phyloP scores from a whole-genome alignment of 2,329 filamentous ascomycete species.

The Talaromyces rugulosus region DNA sequence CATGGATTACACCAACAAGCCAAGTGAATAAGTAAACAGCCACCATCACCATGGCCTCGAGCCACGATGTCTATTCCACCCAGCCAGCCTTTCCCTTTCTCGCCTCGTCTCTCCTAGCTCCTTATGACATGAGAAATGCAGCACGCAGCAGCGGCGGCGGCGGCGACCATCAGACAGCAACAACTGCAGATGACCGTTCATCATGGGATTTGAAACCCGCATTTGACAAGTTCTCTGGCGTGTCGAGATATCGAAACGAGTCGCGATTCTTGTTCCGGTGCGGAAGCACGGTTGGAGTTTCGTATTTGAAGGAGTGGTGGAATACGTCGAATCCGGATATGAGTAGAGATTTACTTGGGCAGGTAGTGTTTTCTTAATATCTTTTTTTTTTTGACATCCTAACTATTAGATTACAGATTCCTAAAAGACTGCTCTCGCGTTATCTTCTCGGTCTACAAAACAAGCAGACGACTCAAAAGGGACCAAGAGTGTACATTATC shows the following conservation, averaged over 20 bases:
- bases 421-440: background rate
- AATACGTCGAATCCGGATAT: slow-evolving; percentile 16
- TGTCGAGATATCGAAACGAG: slow-evolving; percentile 16
- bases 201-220: slow-evolving; percentile 23
- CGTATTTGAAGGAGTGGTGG: slow-evolving; percentile 20
- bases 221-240: slow-evolving; percentile 17
- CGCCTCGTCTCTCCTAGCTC: slow-evolving; percentile 25
- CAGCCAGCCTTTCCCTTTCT: slow-evolving; percentile 29
- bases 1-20: background rate
- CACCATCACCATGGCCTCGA: background rate
- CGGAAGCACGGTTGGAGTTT: slow-evolving; percentile 31
- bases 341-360: slow-evolving; percentile 23
- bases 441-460: background rate
- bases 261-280: slow-evolving; percentile 21
- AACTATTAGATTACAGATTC: background rate
- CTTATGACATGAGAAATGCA: background rate
- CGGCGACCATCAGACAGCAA: background rate
- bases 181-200: background rate
- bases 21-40: background rate
- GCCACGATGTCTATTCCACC: slow-evolving; percentile 19
- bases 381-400: background rate
- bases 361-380: slow-evolving; percentile 17
- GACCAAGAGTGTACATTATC: slow-evolving; percentile 29
- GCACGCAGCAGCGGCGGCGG: background rate
- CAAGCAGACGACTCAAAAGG: background rate